Evolutionary conservation across 371 early-diverging fungal species (phyloP).

Genomic region (Saksenaea vasiformis): DNA sequence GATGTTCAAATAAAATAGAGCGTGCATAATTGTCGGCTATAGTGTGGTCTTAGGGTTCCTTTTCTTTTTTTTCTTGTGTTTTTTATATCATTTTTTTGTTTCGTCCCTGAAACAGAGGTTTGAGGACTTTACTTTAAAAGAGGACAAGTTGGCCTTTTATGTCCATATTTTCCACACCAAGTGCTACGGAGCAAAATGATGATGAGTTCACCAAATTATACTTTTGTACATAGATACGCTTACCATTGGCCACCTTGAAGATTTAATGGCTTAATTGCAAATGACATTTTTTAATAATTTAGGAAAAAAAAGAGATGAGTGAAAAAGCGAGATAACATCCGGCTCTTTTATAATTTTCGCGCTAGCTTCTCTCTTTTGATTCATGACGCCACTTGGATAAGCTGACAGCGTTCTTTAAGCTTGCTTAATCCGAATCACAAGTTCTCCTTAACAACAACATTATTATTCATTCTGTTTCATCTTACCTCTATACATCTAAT

Average conservation of each 20-base stretch:
- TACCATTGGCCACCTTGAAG: constrained; percentile 55
- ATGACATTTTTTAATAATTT: constrained; percentile 7
- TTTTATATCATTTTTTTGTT: background rate
- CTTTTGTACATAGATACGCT: constrained; percentile 8
- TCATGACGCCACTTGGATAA: no score
- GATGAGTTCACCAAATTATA: background rate
- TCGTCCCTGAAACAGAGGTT: background rate
- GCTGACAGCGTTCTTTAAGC: no score
- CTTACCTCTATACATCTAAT: no score
- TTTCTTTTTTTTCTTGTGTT: no score
- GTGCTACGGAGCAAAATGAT: constrained; percentile 17
- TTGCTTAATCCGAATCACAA: no score
- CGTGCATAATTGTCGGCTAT: no score
- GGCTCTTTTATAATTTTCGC: no score
- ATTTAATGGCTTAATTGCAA: constrained; percentile 39
- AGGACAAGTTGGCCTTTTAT: constrained; percentile 35
- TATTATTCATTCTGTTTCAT: no score
- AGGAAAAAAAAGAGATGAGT: background rate
- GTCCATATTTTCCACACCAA: constrained; percentile 56
- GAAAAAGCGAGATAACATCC: background rate
- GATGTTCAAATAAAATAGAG: no score
- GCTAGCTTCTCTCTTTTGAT: no score
- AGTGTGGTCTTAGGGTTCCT: no score
- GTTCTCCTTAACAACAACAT: no score
- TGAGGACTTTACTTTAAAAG: constrained; percentile 27